Base-by-base conservation (phyloP, 2,329 filamentous ascomycete species). In the Xylaria sp. region DNA sequence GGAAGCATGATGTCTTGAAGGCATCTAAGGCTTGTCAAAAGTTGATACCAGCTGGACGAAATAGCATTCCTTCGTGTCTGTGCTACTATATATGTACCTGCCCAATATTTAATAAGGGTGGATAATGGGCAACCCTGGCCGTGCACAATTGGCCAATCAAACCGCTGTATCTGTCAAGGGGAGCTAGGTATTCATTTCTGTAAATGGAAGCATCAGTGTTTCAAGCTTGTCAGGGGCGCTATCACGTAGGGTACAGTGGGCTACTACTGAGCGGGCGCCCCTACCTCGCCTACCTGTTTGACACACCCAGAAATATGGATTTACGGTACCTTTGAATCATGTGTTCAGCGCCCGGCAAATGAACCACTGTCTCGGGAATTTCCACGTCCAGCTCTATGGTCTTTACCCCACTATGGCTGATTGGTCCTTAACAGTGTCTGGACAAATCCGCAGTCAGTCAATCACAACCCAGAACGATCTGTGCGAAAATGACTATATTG, bases 171-270 rank as follows among this genome's bases (percentile, higher is more conserved):
- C 33, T 39, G n/a, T 41, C 43, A 18, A 33, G 31, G 20, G 20
- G 43, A 60, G 13, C 36, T 25, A 60, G 51, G 39, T 41, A 36
- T 33, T 48, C 31, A 54, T 64, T 68, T 64, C 66, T 64, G 55
- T 10, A 71, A 66, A 51, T 20, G 62, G 66, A 68, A 46, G 48
- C 48, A n/a, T 51, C 49, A 63, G 66, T 48, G 69, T 71, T 68
- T 71, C 69, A 71, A 13, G 18, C n/a, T 55, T 61, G 49, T 55
- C n/a, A 20, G 63, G 57, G 48, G 25, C 33, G 60, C 13, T 54
- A 33, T n/a, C 10, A 39, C 20, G 51, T 48, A 33, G 36, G 23
- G 15, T 55, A 46, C 31, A 49, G 46, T 52, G 49, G 28, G 33
- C 23, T 36, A 7, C n/a, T 23, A 6, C 13, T 7, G 25, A 52